phyloP scores from a whole-genome alignment of 306 rosid genomes.

The Sesbania bispinosa region DNA sequence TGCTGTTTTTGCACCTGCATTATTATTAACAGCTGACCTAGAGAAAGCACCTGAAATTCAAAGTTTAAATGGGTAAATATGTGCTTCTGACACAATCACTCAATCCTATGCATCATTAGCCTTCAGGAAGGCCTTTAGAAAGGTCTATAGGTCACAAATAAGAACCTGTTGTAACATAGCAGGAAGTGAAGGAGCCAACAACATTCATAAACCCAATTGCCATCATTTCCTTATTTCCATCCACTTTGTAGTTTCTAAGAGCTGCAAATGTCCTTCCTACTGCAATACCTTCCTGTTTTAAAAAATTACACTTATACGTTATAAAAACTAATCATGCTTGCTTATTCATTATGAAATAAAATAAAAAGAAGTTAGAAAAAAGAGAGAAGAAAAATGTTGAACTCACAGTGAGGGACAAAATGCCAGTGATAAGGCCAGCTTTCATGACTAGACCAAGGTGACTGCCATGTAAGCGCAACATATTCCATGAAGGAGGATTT shows the following conservation, averaged over 20 bases:
- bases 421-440: slow-evolving; percentile 86
- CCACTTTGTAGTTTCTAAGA: slow-evolving; percentile 71
- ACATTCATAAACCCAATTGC: slow-evolving; percentile 95
- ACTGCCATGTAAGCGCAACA: slow-evolving; percentile 57
- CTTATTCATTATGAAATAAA: background rate
- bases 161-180: slow-evolving; percentile 92
- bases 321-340: background rate
- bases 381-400: background rate
- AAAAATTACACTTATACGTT: background rate
- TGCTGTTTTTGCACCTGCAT: slow-evolving; percentile 91
- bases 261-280: slow-evolving; percentile 98
- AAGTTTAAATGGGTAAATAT: slow-evolving; percentile 5
- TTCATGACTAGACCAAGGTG: slow-evolving; percentile 62
- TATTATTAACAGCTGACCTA: slow-evolving; percentile 89
- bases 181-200: slow-evolving; percentile 88
- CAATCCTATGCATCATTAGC: slow-evolving; percentile 2
- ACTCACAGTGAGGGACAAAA: slow-evolving; percentile 89
- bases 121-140: background rate
- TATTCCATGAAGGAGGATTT: slow-evolving; percentile 84
- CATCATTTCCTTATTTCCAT: slow-evolving; percentile 99
- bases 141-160: background rate
- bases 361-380: background rate
- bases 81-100: background rate
- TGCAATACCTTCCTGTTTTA: slow-evolving; percentile 91
- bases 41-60: slow-evolving; percentile 76